Base-by-base conservation (phyloP, 176 grass and related monocot genomes). In the Bonia amplexicaulis region DNA sequence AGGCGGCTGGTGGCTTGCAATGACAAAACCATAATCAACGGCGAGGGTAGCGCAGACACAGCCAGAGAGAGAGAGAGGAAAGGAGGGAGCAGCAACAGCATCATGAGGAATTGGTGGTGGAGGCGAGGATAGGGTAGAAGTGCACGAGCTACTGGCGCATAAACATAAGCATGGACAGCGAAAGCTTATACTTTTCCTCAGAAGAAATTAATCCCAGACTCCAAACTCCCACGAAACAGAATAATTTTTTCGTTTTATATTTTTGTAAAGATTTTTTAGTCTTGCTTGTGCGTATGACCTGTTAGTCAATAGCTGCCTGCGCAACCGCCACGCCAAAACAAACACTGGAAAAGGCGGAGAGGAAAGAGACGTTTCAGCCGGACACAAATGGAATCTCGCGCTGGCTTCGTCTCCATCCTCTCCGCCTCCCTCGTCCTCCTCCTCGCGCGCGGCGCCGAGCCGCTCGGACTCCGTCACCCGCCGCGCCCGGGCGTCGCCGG, bases 401-500 rank as follows among this genome's bases (percentile, higher is more conserved):
- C 78, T 39, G 22, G 42, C 59, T 25, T 91, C 81, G 54, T 73
- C 73, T 71, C 59, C 87, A 35, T 67, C 66, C 71, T 86, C 84
- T 9, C 46, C 39, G 37, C 27, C 84, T 72, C 51, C 84, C 22
- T 55, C 80, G 17, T 89, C 25, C 14, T 72, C 10, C 71, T 86
- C 40, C 15, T 83, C 59, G 70, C 55, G 39, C 83, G 75, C 71
- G 29, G 26, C 57, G 87, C 68, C 35, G 80, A 65, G 45, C 87
- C 87, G n/a, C 84, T 90, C 33, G 82, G 85, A 3, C 73, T 89
- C 65, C 72, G 40, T n/a, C 80, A 71, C 51, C 54, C 46, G 64
- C 41, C 41, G 45, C 7, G 31, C 39, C 31, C 9, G 26, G 72
- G 45, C 66, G 76, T 26, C 73, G 49, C 45, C 22, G 69, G 76